Base-by-base conservation (phyloP, 306 rosid species). In the Echinosophora koreensis region DNA sequence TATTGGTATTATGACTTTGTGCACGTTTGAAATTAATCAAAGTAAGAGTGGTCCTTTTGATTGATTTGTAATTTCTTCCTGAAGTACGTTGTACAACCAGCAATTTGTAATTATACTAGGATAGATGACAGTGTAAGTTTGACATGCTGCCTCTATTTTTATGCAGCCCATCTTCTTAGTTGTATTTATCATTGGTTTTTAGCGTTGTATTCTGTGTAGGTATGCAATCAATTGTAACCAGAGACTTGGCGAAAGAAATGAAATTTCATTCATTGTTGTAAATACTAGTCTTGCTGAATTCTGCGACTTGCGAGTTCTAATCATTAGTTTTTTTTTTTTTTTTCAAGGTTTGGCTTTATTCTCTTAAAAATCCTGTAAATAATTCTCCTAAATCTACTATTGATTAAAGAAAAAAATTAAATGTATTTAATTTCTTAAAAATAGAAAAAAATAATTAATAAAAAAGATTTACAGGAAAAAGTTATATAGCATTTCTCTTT, bases 211-310 rank as follows among this genome's bases (percentile, higher is more conserved):
- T 78, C 22, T 73, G n/a, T 46, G 56, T 59, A 82, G 17, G 64
- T 76, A 80, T 72, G 79, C 18, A 74, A n/a, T n/a, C n/a, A n/a
- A 51, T 71, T 82, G 69, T 74, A 44, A 39, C 39, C 42, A 58
- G 6, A 35, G 67, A 65, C 67, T 6, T 58, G 73, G 46, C 75
- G 37, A 35, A 64, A 50, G 62, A 66, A 32, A 30, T 69, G 68
- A 63, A 52, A 22, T 56, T 77, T 39, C 79, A 85, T 85, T 85
- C 84, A 77, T 81, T 78, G 17, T 63, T 85, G 88, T 85, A 85
- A 69, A 81, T 85, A 85, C 51, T 39, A 77, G 52, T 69, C 49
- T 64, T 71, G 12, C n/a, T 38, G 30, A 37, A 46, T 35, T 35
- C 14, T 18, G 42, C 30, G 17, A 47, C 35, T 46, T 66, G 8